Evolutionary conservation across 2,329 filamentous ascomycete genomes (phyloP).

Genomic region (Tolypocladium album): DNA sequence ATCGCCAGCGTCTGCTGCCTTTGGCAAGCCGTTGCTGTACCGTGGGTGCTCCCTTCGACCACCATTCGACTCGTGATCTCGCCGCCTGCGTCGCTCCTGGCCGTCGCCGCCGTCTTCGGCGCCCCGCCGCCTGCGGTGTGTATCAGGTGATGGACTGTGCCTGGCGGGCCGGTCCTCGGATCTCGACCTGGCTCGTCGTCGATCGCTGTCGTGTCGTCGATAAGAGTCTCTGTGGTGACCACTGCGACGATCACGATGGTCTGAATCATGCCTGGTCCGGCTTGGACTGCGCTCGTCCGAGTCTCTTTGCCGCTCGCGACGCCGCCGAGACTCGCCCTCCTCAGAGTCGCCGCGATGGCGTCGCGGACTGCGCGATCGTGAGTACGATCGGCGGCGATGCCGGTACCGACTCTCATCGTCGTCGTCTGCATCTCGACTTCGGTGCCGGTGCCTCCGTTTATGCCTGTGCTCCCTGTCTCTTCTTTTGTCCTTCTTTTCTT

Average conservation of each 20-base stretch:
- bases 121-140: background rate
- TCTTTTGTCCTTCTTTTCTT: constrained; percentile 30
- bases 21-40: constrained; percentile 1
- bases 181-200: constrained; percentile 6
- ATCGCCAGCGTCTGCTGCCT: constrained; percentile 8
- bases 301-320: constrained; percentile 12
- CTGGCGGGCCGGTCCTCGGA: constrained; percentile 7
- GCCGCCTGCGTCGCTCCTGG: background rate
- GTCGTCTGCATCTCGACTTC: background rate
- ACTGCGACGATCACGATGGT: constrained; percentile 8
- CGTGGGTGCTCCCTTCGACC: constrained; percentile 1
- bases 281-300: constrained; percentile 12
- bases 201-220: constrained; percentile 17
- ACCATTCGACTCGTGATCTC: background rate
- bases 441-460: constrained; percentile 27
- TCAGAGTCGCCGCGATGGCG: constrained; percentile 14
- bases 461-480: constrained; percentile 22
- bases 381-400: constrained; percentile 29
- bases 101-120: background rate
- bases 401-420: constrained; percentile 12
- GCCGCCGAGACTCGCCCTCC: constrained; percentile 1
- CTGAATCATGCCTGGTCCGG: constrained; percentile 8
- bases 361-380: constrained; percentile 32
- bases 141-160: background rate
- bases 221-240: constrained; percentile 6